Evolutionary conservation across 495 filamentous ascomycete genomes (phyloP), one percentile per base, ranked within the genome.

Genomic region (Penicillium nucicola): DNA sequence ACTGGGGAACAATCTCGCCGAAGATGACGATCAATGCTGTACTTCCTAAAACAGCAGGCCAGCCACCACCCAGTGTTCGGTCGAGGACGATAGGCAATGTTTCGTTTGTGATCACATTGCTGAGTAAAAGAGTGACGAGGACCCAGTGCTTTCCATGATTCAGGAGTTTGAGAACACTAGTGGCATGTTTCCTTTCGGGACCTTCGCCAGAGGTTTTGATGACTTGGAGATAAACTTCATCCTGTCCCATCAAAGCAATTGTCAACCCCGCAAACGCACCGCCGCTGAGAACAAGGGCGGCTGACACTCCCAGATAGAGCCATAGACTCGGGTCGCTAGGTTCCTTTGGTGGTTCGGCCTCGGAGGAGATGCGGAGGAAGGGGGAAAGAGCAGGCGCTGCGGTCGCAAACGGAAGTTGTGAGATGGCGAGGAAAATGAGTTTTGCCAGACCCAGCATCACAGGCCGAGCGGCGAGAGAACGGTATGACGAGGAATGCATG

Each of bases 61-160:
- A 92, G 43, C 93, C 93, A 48, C 93, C 95, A 34, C 93, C 93
- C 14, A 98, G 80, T 47, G 89, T 92, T 28, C 95, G 81, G 69
- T 98, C 93, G 13, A 98, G 80, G 17, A 97, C 88, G 43, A 98
- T 95, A 19, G 93, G 93, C 7, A 98, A 80, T 0, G 93, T 93
- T 71, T 97, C 93, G 69, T 98, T 98, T 42, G 95, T 96, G 59
- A 98, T 97, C 61, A 97, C 93, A 70, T 98, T 98, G 58, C 90
- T 88, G 42, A 98, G 73, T 4, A 98, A 80, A 25, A 98, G 74
- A 11, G 93, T 98, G 28, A 98, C 93, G 45, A 98, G 75, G n/a
- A 98, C 93, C 93, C 93, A 98, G 69, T 98, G 93, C 61, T 98
- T 98, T 35, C 93, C 95, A 39, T 80, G 84, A 50, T 92, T 84